These are phyloP conservation scores for Pichia rugopelliculosa DNA, from an alignment of 805 yeast species.

Conservation along the genomic window DNA sequence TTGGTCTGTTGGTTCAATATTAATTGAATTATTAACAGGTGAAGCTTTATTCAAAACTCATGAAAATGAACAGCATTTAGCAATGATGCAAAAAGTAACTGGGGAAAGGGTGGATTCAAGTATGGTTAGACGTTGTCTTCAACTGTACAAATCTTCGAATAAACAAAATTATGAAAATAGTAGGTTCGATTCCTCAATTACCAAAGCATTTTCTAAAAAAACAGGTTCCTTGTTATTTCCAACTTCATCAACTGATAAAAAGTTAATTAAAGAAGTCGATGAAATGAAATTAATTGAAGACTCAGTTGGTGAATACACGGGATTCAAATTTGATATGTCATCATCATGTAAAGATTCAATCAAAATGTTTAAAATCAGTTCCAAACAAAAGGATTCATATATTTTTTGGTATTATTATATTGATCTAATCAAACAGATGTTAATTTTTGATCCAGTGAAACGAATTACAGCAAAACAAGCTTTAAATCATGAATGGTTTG, in stretches of 20 bases:
- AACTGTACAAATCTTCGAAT: slow-evolving; percentile 14
- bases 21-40: slow-evolving; percentile 87
- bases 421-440: slow-evolving; percentile 42
- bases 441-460: slow-evolving; percentile 43
- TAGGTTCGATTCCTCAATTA: slow-evolving; percentile 18
- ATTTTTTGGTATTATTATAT: slow-evolving; percentile 76
- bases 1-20: slow-evolving; percentile 94
- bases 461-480: slow-evolving; percentile 50
- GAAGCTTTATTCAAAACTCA: slow-evolving; percentile 93
- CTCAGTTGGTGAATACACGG: slow-evolving; percentile 25
- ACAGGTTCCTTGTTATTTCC: slow-evolving; percentile 31
- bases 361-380: slow-evolving; percentile 16
- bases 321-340: slow-evolving; percentile 21
- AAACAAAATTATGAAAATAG: slow-evolving; percentile 3
- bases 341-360: slow-evolving; percentile 22
- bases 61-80: slow-evolving; percentile 89
- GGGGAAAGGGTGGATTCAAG: slow-evolving; percentile 42
- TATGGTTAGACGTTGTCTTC: slow-evolving; percentile 28
- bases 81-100: slow-evolving; percentile 82
- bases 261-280: slow-evolving; percentile 32
- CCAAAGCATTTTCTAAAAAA: slow-evolving; percentile 25
- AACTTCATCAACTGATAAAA: slow-evolving; percentile 27
- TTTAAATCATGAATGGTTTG: slow-evolving; percentile 68
- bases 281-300: slow-evolving; percentile 22
- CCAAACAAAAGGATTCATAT: slow-evolving; percentile 53